These are phyloP conservation scores for Penicillium coffeae DNA, from an alignment of 495 filamentous ascomycete species.

Conservation along the genomic window DNA sequence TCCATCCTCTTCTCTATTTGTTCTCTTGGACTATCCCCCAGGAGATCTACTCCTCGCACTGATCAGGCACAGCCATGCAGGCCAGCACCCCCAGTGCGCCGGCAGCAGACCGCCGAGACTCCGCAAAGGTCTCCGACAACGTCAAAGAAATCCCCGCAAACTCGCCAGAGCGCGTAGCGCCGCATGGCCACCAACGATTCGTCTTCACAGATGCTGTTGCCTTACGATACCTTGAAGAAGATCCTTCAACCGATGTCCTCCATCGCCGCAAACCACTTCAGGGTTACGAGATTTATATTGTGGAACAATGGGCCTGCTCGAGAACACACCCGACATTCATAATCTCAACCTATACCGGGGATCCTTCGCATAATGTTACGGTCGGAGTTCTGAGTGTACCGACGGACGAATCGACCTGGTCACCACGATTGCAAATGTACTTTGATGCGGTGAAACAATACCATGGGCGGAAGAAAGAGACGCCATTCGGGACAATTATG, in stretches of 20 bases:
- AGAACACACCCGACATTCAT: constrained; percentile 84
- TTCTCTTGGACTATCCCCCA: constrained; percentile 5
- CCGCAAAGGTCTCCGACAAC: constrained; percentile 18
- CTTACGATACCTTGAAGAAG: constrained; percentile 84
- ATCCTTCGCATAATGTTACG: constrained; percentile 68
- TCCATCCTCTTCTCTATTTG: constrained; percentile 6
- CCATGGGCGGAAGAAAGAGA: constrained; percentile 78
- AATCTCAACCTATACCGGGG: constrained; percentile 91
- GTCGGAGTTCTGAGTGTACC: constrained; percentile 84
- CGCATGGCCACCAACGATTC: constrained; percentile 47
- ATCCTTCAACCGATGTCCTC: constrained; percentile 71
- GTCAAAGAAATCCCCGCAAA: constrained; percentile 24
- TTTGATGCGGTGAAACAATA: constrained; percentile 81
- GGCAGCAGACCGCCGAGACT: constrained; percentile 18
- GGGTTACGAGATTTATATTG: constrained; percentile 91
- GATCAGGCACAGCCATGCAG: constrained; percentile 19
- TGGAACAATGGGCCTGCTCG: constrained; percentile 98
- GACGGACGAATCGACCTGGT: constrained; percentile 77
- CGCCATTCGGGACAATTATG: constrained; percentile 79
- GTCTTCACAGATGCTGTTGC: constrained; percentile 73
- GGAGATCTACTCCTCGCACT: neutral
- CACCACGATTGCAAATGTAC: constrained; percentile 70
- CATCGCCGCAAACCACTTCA: constrained; percentile 62
- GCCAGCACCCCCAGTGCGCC: constrained; percentile 18
- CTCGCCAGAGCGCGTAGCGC: constrained; percentile 16